A percentile compares a stretch with the other conserved stretches of the same genome.
phyloP scores from a whole-genome alignment of 257 asterid species.

The Rubia yunnanensis region DNA sequence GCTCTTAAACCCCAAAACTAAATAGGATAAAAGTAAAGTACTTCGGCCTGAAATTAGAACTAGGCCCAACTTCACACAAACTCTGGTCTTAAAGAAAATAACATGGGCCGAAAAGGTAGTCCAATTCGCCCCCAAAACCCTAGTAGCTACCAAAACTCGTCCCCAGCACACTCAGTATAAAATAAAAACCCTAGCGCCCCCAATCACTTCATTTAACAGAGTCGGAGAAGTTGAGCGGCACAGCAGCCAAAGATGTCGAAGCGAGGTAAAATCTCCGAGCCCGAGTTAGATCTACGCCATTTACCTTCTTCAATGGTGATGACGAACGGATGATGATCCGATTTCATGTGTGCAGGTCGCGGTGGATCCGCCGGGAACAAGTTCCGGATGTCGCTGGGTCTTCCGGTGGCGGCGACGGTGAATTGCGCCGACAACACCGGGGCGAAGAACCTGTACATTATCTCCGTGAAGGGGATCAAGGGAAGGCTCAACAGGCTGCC shows the following conservation, averaged over 20 bases:
- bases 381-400: conserved; percentile 61
- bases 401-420: conserved; percentile 68
- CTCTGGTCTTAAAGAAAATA: too few species aligned
- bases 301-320: too few species aligned
- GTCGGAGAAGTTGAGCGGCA: not conserved
- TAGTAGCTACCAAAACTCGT: too few species aligned
- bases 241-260: conserved; percentile 37
- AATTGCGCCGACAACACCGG: conserved; percentile 66
- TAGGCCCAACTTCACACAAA: too few species aligned
- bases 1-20: too few species aligned
- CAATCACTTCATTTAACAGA: too few species aligned
- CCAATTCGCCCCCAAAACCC: too few species aligned
- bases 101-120: too few species aligned
- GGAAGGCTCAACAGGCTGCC: conserved; percentile 57
- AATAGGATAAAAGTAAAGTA: too few species aligned
- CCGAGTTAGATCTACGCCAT: not conserved
- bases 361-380: conserved; percentile 66
- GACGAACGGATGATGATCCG: not conserved
- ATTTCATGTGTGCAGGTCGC: conserved; percentile 26
- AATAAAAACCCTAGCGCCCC: conserved; percentile 25
- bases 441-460: conserved; percentile 59
- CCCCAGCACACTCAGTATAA: not conserved
- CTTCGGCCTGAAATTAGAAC: too few species aligned
- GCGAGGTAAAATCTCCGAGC: conserved; percentile 29
- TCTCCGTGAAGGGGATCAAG: conserved; percentile 55